A percentile compares a stretch with the other conserved stretches of the same genome.
Evolutionary conservation across 108 stramenopile species (phyloP).

Genomic region (Nitzschia putrida): DNA sequence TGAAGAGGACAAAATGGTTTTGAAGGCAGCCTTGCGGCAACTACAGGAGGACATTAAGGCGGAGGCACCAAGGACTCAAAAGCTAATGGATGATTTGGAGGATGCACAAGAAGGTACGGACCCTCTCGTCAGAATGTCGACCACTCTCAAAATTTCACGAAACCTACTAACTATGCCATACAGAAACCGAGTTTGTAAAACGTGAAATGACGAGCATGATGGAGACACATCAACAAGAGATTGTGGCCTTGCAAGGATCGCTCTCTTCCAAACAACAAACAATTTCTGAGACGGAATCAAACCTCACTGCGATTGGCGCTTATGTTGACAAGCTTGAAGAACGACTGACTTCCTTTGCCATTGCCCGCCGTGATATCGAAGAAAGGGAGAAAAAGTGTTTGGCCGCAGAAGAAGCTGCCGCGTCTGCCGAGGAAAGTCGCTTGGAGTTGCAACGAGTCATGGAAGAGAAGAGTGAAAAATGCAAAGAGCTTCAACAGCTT

Average conservation of each 20-base stretch:
- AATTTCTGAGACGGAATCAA: constrained; percentile 62
- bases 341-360: constrained; percentile 70
- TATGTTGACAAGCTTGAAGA: constrained; percentile 82
- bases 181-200: constrained; percentile 34
- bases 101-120: constrained; percentile 40
- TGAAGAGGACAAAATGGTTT: constrained; percentile 85
- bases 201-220: constrained; percentile 51
- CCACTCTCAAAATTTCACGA: not conserved
- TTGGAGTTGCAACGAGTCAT: constrained; percentile 40
- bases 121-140: not conserved
- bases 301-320: constrained; percentile 61
- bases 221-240: constrained; percentile 49
- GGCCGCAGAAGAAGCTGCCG: constrained; percentile 46
- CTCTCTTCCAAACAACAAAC: constrained; percentile 36
- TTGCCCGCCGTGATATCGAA: constrained; percentile 74
- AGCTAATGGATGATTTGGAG: constrained; percentile 57
- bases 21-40: constrained; percentile 83
- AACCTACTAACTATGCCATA: not conserved
- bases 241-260: constrained; percentile 22
- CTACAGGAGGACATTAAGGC: constrained; percentile 84
- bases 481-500: constrained; percentile 61
- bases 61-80: constrained; percentile 72
- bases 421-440: constrained; percentile 34
- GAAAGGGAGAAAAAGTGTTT: constrained; percentile 65
- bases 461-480: constrained; percentile 43